These are phyloP conservation scores for Phytopythium oedochilum DNA, from an alignment of 352 stramenopile species.

Conservation along the genomic window DNA sequence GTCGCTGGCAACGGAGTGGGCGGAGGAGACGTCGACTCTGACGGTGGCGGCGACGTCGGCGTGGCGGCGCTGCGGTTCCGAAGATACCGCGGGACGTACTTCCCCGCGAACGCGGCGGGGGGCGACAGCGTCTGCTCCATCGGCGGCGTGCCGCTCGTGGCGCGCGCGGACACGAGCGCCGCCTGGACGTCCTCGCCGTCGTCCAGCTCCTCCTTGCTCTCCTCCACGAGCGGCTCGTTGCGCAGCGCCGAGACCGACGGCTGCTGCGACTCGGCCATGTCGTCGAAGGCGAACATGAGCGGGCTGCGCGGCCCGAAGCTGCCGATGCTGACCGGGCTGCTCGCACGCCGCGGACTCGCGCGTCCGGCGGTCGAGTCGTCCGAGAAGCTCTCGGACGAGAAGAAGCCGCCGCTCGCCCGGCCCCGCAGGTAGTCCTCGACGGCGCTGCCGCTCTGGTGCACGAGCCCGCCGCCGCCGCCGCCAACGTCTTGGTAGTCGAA, in stretches of 20 bases:
- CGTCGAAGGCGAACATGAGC: constrained; percentile 76
- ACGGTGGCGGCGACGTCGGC: constrained; percentile 27
- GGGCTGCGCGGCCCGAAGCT: constrained; percentile 65
- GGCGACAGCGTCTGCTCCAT: constrained; percentile 55
- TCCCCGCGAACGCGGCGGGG: constrained; percentile 38
- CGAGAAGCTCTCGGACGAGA: constrained; percentile 46
- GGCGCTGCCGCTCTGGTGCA: constrained; percentile 19
- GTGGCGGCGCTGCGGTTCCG: constrained; percentile 55
- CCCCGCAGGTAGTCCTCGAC: constrained; percentile 58
- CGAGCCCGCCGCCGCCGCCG: constrained; percentile 26
- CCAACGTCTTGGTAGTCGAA: constrained; percentile 68
- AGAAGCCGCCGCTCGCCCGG: constrained; percentile 31
- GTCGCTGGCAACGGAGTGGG: constrained; percentile 20
- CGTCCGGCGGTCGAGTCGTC: constrained; percentile 48
- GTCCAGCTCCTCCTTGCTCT: constrained; percentile 15
- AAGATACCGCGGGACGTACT: constrained; percentile 71
- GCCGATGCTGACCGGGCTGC: constrained; percentile 51
- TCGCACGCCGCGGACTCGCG: constrained; percentile 46
- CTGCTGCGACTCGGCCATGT: constrained; percentile 37
- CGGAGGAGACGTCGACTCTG: constrained; percentile 26
- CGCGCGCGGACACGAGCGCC: constrained; percentile 3
- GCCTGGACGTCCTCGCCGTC: constrained; percentile 8
- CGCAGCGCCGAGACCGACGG: constrained; percentile 5
- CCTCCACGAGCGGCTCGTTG: constrained; percentile 14
- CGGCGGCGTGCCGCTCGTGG: constrained; percentile 18